Percentiles rank a stretch among this genome's conserved stretches.
Conservation (phyloP, 108 stramenopile species). For the Fistulifera solaris region DNA sequence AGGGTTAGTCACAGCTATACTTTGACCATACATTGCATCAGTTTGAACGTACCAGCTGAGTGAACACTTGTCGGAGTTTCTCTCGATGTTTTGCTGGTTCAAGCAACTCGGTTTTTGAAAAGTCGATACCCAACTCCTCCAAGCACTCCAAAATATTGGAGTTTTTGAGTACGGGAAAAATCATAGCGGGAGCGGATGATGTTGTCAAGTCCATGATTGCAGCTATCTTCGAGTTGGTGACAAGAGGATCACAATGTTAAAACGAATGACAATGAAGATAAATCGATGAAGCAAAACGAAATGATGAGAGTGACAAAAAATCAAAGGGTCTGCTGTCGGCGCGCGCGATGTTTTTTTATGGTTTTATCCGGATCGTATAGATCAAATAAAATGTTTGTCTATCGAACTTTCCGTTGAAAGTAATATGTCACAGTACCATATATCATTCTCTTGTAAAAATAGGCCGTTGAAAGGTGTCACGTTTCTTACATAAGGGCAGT, state of each 20-base stretch:
- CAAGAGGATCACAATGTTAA: conserved; percentile 8
- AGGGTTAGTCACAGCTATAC: not conserved
- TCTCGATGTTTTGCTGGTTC: conserved; percentile 81
- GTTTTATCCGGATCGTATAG: not conserved
- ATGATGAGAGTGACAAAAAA: conserved; percentile 16
- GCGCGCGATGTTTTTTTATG: not conserved
- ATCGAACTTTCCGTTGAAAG: no score
- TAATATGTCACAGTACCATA: no score
- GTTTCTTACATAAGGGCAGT: no score
- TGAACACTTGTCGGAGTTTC: conserved; percentile 61
- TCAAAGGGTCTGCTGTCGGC: not conserved
- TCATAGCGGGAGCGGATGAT: conserved; percentile 4
- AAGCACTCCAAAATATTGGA: conserved; percentile 75
- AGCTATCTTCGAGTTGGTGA: not conserved
- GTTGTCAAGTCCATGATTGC: not conserved
- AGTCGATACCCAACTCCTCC: conserved; percentile 65
- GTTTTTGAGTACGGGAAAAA: conserved; percentile 79
- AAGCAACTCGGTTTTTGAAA: conserved; percentile 63
- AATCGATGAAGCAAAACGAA: no score
- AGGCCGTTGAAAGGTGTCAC: no score
- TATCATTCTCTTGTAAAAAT: no score
- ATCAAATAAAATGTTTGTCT: conserved; percentile 4
- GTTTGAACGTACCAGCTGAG: conserved; percentile 36
- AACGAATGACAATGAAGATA: no score
- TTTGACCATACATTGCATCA: not conserved